Percentiles rank a stretch among this genome's conserved stretches.
phyloP scores from a whole-genome alignment of 78 protist genomes.

The Pelomyxa schiedti region DNA sequence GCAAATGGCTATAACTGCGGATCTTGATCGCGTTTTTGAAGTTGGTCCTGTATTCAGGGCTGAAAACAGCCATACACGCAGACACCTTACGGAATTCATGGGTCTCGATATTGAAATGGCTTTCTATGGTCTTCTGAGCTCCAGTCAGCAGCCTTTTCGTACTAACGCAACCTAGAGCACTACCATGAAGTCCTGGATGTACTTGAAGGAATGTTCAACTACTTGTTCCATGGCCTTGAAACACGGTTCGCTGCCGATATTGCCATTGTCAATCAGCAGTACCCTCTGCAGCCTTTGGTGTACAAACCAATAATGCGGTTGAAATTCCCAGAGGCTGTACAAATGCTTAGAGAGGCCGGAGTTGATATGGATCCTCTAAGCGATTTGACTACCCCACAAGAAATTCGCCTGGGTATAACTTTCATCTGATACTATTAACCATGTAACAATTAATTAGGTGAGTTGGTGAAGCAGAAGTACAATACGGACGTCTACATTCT shows the following conservation, averaged over 20 bases:
- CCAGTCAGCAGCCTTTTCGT: not conserved
- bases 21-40: constrained; percentile 93
- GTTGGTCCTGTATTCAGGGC: constrained; percentile 97
- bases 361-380: constrained; percentile 48
- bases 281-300: constrained; percentile 49
- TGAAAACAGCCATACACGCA: constrained; percentile 91
- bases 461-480: constrained; percentile 72
- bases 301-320: constrained; percentile 60
- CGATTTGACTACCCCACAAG: no score
- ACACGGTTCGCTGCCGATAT: constrained; percentile 38
- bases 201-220: constrained; percentile 59
- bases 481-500: constrained; percentile 90
- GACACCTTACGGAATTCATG: constrained; percentile 96
- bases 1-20: constrained; percentile 95
- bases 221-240: constrained; percentile 69
- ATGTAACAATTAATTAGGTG: constrained; percentile 86
- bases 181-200: constrained; percentile 63
- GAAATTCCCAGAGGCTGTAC: constrained; percentile 64
- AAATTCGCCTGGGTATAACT: no score
- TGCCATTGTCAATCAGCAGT: constrained; percentile 63
- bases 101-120: constrained; percentile 98
- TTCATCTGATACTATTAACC: no score
- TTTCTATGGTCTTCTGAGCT: constrained; percentile 67
- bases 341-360: constrained; percentile 54
- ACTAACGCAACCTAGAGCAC: no score